Conservation (phyloP, 2,329 filamentous ascomycete genomes). For the Colletotrichum limetticola region DNA sequence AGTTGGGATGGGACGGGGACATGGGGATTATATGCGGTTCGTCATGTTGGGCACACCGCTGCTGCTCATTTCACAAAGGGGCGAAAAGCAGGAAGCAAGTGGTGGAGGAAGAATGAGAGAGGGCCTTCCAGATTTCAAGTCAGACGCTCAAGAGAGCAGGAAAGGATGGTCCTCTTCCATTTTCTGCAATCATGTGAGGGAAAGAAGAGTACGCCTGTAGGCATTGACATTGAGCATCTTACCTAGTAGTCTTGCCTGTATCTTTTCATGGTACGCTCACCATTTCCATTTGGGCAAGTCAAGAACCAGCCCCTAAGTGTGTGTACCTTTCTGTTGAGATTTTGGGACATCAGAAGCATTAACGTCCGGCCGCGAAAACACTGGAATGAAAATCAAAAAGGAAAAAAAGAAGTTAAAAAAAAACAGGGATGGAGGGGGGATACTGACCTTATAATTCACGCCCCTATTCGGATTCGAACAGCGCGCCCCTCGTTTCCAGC, state of each 20-base stretch:
- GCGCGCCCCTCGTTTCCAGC: background rate
- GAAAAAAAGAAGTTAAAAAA: too few relatives aligned
- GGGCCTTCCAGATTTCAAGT: background rate
- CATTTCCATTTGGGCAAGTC: background rate
- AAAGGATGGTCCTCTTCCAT: background rate
- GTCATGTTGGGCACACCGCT: background rate
- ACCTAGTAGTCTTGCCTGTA: background rate
- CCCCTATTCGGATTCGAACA: background rate
- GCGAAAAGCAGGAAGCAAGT: background rate
- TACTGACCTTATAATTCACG: background rate
- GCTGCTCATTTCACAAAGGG: background rate
- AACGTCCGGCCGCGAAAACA: too few relatives aligned
- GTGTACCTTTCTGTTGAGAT: too few relatives aligned
- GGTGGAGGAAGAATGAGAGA: background rate
- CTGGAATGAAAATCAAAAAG: too few relatives aligned
- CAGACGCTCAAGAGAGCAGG: background rate
- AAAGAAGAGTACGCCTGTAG: background rate
- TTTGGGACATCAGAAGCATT: too few relatives aligned
- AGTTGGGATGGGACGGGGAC: background rate
- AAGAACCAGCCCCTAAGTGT: background rate
- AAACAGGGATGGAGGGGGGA: too few relatives aligned
- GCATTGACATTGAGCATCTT: background rate
- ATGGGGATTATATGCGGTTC: background rate
- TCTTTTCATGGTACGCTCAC: background rate
- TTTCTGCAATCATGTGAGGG: rapidly evolving